These are phyloP conservation scores for Yueomyces sp. DNA, from an alignment of 1,139 yeast species.

Conservation along the genomic window DNA sequence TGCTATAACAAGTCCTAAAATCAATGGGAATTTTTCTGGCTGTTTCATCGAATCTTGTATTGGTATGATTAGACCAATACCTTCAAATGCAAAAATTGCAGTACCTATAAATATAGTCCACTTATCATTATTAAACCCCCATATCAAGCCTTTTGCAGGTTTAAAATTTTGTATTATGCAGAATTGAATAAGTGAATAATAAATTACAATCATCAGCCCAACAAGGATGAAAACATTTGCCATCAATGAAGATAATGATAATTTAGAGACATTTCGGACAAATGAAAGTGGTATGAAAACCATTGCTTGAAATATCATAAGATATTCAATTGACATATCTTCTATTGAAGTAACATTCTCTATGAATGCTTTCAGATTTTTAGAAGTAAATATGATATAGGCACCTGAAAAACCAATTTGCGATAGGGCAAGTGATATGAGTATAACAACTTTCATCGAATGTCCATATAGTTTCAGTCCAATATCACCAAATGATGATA, in stretches of 20 bases:
- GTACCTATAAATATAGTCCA: conserved; percentile 74
- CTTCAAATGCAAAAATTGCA: conserved; percentile 74
- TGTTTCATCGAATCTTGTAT: conserved; percentile 65
- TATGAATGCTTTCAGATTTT: conserved; percentile 49
- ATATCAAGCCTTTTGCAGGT: conserved; percentile 25
- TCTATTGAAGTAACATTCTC: conserved; percentile 31
- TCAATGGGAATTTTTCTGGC: conserved; percentile 60
- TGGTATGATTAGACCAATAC: conserved; percentile 66
- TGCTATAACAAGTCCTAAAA: conserved; percentile 44
- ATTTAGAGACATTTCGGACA: conserved; percentile 57
- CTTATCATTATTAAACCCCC: conserved; percentile 40
- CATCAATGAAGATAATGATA: conserved; percentile 52
- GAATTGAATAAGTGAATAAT: conserved; percentile 33
- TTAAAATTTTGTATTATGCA: conserved; percentile 14
- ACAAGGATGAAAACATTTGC: conserved; percentile 54
- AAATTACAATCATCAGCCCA: conserved; percentile 53
- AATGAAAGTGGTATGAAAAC: conserved; percentile 57
- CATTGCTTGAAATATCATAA: conserved; percentile 44
- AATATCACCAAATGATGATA: conserved; percentile 67
- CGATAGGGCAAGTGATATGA: conserved; percentile 50
- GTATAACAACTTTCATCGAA: conserved; percentile 44
- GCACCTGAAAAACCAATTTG: conserved; percentile 74
- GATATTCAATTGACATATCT: conserved; percentile 25
- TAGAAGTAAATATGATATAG: conserved; percentile 60
- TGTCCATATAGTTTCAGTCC: conserved; percentile 52